phyloP scores from a whole-genome alignment of 2,329 filamentous ascomycete genomes.

The Cercospora sp. region DNA sequence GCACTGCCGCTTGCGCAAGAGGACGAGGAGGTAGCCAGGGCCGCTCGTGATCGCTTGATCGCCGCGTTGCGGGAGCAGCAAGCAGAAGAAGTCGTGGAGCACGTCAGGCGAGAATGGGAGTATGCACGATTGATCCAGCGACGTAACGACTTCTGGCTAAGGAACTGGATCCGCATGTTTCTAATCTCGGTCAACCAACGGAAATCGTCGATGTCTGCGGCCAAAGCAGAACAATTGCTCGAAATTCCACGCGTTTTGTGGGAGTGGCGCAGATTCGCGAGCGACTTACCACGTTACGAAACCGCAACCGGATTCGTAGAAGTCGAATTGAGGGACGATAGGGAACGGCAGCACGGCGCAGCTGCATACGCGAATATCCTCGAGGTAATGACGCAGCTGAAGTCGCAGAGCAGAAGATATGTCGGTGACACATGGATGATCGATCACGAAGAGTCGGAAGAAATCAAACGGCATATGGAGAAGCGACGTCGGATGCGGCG shows the following conservation, averaged over 20 bases:
- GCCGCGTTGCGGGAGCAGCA: slow-evolving; percentile 3
- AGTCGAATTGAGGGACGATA: slow-evolving; percentile 25
- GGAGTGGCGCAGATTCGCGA: slow-evolving; percentile 30
- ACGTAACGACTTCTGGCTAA: slow-evolving; percentile 30
- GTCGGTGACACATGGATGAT: slow-evolving; percentile 16
- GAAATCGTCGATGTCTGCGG: background rate
- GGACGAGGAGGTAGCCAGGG: background rate
- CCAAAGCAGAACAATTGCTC: slow-evolving; percentile 12
- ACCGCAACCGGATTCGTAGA: slow-evolving; percentile 36
- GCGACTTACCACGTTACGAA: slow-evolving; percentile 32
- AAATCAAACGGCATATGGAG: background rate
- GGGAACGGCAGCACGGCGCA: slow-evolving; percentile 1
- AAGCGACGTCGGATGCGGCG: background rate
- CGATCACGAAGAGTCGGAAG: background rate
- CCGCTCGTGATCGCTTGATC: background rate
- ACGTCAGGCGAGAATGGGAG: slow-evolving; percentile 26
- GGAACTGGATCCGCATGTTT: slow-evolving; percentile 35
- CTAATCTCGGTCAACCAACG: slow-evolving; percentile 21
- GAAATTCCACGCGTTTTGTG: slow-evolving; percentile 33
- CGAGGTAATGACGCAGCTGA: background rate
- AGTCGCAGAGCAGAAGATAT: slow-evolving; percentile 10
- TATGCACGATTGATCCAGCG: slow-evolving; percentile 24
- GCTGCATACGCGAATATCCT: background rate
- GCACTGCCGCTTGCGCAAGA: slow-evolving; percentile 15
- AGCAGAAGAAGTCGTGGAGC: slow-evolving; percentile 12